phyloP scores from a whole-genome alignment of 352 stramenopile species.

The Blastocystis sp. region DNA sequence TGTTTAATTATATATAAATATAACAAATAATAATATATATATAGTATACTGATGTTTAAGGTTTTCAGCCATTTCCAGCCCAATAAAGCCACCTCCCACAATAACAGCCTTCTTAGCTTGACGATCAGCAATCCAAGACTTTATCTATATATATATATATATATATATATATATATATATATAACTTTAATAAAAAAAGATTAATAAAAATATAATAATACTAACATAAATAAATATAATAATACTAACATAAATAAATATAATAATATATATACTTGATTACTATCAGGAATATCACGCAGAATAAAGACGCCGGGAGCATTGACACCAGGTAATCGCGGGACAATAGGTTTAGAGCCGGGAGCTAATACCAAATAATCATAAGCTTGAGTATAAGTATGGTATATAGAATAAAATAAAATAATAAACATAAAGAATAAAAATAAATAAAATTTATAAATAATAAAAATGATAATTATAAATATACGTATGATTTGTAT shows the following conservation, averaged over 20 bases:
- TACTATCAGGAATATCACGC: conserved; percentile 43
- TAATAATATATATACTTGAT: not conserved
- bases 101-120: conserved; percentile 47
- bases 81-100: conserved; percentile 50
- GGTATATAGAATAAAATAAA: too few species aligned
- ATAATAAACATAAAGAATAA: too few species aligned
- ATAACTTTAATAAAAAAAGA: too few species aligned
- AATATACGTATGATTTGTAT: conserved; percentile 11
- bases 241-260: too few species aligned
- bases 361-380: conserved; percentile 50
- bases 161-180: too few species aligned
- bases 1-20: not conserved
- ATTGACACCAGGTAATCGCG: conserved; percentile 50
- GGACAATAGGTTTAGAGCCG: conserved; percentile 47
- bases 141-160: conserved; percentile 51
- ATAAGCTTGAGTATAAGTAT: conserved; percentile 40
- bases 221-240: too few species aligned
- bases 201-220: too few species aligned
- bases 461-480: not conserved
- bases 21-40: not conserved
- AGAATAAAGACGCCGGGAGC: conserved; percentile 46
- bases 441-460: too few species aligned
- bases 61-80: conserved; percentile 53
- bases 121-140: conserved; percentile 43
- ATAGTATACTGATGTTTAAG: conserved; percentile 39